These are phyloP conservation scores for Clonostachys rosea DNA, from an alignment of 2,329 filamentous ascomycete species.

Conservation along the genomic window DNA sequence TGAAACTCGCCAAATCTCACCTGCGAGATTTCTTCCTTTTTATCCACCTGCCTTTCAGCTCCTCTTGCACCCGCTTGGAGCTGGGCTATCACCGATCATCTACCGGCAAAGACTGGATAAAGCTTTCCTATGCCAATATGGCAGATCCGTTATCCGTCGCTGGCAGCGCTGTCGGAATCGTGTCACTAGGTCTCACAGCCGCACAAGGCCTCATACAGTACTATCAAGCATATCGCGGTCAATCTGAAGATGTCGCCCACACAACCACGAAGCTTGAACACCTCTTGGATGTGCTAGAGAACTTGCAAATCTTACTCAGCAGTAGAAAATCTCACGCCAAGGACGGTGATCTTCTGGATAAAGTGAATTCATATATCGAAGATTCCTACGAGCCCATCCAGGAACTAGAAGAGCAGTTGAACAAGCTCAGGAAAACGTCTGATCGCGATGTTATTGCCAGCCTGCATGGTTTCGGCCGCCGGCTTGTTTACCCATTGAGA, in stretches of 20 bases:
- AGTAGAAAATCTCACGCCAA: too few species aligned
- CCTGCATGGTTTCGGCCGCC: conserved; percentile 7
- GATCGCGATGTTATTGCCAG: background rate
- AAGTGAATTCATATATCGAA: conserved; percentile 7
- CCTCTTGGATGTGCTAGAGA: conserved; percentile 15
- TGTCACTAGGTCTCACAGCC: conserved; percentile 28
- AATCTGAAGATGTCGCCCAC: conserved; percentile 14
- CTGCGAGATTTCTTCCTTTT: too few species aligned
- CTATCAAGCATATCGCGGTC: conserved; percentile 19
- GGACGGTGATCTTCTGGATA: too few species aligned
- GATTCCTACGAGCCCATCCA: conserved; percentile 17
- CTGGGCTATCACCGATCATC: too few species aligned
- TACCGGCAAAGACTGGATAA: too few species aligned
- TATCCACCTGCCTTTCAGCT: too few species aligned
- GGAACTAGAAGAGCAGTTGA: conserved; percentile 15
- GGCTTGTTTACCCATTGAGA: conserved; percentile 21
- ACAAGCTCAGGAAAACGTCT: conserved; percentile 13
- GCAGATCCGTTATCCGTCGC: conserved; percentile 6
- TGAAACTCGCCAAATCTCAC: too few species aligned
- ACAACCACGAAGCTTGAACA: conserved; percentile 14
- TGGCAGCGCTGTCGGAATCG: conserved; percentile 18
- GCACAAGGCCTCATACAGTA: conserved; percentile 22
- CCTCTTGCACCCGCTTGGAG: too few species aligned
- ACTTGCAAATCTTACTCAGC: conserved; percentile 4
- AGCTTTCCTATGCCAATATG: too few species aligned